Conservation (phyloP, 2,329 filamentous ascomycete species). For the Fusarium phyllophilum region DNA sequence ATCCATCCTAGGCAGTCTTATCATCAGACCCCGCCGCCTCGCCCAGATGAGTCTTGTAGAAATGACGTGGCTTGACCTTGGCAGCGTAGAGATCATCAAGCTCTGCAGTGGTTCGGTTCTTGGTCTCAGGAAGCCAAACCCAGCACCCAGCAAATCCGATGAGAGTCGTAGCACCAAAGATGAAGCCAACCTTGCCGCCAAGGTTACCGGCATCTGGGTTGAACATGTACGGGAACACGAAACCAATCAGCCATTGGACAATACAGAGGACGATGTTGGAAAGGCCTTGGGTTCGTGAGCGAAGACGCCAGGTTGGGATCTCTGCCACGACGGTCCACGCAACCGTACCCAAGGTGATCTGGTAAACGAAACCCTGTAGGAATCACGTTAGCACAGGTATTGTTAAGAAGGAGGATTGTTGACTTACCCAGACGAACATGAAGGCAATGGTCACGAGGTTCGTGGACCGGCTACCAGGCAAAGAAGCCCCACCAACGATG, state of each 20-base stretch:
- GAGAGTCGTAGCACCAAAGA: background rate
- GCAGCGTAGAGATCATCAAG: background rate
- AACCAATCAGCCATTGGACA: background rate
- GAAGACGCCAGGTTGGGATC: constrained; percentile 2
- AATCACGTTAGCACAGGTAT: background rate
- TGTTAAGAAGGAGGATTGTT: too few species aligned
- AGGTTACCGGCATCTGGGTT: constrained; percentile 17
- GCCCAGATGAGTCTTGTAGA: background rate
- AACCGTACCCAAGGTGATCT: constrained; percentile 49
- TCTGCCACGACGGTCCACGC: constrained; percentile 1
- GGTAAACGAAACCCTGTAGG: constrained; percentile 46
- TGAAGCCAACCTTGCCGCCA: constrained; percentile 4
- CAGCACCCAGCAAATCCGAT: background rate
- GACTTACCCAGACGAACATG: background rate
- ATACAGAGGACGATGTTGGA: background rate
- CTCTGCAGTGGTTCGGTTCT: background rate
- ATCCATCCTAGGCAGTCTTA: background rate
- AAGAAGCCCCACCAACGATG: background rate
- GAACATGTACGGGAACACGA: constrained; percentile 20
- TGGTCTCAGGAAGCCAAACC: constrained; percentile 1
- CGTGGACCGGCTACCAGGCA: background rate
- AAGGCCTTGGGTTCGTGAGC: background rate
- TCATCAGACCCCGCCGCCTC: background rate
- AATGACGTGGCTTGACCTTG: background rate
- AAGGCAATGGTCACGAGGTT: constrained; percentile 45